These are phyloP conservation scores for Zygoascus sp. DNA, from an alignment of 1,139 yeast genomes.

Conservation along the genomic window DNA sequence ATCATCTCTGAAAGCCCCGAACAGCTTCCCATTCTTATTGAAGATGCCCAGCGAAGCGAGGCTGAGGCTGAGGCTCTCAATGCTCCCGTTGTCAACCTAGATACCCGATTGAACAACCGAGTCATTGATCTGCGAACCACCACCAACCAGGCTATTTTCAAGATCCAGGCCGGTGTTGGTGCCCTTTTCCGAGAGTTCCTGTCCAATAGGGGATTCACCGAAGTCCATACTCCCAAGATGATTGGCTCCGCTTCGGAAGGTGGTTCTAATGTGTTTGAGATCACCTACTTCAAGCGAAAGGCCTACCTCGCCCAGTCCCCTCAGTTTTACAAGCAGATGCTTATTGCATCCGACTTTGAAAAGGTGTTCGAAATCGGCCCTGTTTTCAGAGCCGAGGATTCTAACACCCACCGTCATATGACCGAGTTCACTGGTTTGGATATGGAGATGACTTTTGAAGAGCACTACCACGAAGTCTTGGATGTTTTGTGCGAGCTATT, in stretches of 20 bases:
- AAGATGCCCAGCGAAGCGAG: slow-evolving; percentile 94
- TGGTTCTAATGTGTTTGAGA: slow-evolving; percentile 93
- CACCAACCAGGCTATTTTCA: slow-evolving; percentile 96
- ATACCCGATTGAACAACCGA: slow-evolving; percentile 91
- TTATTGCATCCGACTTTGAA: slow-evolving; percentile 97
- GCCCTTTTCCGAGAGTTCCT: slow-evolving; percentile 86
- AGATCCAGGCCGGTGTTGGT: slow-evolving; percentile 86
- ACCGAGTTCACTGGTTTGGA: slow-evolving; percentile 97
- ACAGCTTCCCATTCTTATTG: slow-evolving; percentile 87
- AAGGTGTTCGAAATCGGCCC: slow-evolving; percentile 95
- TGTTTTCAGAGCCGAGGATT: slow-evolving; percentile 97
- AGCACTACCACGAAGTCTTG: slow-evolving; percentile 93
- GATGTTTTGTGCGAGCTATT: slow-evolving; percentile 81
- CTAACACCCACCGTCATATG: slow-evolving; percentile 98
- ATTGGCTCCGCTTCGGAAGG: slow-evolving; percentile 97
- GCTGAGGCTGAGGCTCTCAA: slow-evolving; percentile 91
- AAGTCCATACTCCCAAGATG: slow-evolving; percentile 93
- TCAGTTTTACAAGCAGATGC: slow-evolving; percentile 94
- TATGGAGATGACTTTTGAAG: slow-evolving; percentile 97
- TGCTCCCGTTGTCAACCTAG: slow-evolving; percentile 89
- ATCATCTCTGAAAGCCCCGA: slow-evolving; percentile 86
- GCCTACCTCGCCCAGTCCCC: slow-evolving; percentile 98
- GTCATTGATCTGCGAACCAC: slow-evolving; percentile 95
- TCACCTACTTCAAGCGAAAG: slow-evolving; percentile 83
- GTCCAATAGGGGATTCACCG: slow-evolving; percentile 63